Evolutionary conservation across 108 stramenopile genomes (phyloP).

Genomic region (Fragilariopsis cylindrus): DNA sequence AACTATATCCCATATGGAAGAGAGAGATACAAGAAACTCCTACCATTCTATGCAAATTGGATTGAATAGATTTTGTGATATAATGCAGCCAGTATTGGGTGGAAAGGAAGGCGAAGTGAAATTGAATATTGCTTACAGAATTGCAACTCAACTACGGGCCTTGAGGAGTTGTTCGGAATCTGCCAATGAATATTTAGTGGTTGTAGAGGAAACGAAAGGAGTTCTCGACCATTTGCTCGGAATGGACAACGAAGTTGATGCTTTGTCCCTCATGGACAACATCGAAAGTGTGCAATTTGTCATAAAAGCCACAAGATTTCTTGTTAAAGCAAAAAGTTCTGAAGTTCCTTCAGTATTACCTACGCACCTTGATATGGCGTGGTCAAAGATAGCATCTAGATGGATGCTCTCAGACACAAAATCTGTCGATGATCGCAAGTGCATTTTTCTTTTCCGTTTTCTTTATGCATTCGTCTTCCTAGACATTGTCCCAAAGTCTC

Average conservation of each 20-base stretch:
- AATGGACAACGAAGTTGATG: not conserved
- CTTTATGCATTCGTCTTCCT: constrained; percentile 59
- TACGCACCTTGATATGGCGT: constrained; percentile 14
- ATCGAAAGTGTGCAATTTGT: constrained; percentile 16
- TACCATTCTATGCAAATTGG: not conserved
- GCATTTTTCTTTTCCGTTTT: constrained; percentile 51
- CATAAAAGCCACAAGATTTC: constrained; percentile 17
- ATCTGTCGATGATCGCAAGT: not conserved
- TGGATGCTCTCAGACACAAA: not conserved
- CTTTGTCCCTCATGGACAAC: constrained; percentile 2
- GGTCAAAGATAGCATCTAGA: constrained; percentile 6
- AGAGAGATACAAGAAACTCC: not conserved
- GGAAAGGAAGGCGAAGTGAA: not conserved
- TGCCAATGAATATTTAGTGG: not conserved
- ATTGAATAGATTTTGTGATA: not conserved
- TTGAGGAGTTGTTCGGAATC: not conserved
- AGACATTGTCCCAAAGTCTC: constrained; percentile 38
- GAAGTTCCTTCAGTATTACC: constrained; percentile 21
- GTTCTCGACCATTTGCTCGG: constrained; percentile 1
- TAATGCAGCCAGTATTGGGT: not conserved
- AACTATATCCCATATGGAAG: not conserved
- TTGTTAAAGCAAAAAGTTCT: constrained; percentile 1
- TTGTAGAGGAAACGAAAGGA: not conserved
- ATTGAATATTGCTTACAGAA: not conserved
- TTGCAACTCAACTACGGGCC: not conserved